These are phyloP conservation scores for Aspergillus pseudonomiae DNA, from an alignment of 2,329 filamentous ascomycete species.

Conservation along the genomic window DNA sequence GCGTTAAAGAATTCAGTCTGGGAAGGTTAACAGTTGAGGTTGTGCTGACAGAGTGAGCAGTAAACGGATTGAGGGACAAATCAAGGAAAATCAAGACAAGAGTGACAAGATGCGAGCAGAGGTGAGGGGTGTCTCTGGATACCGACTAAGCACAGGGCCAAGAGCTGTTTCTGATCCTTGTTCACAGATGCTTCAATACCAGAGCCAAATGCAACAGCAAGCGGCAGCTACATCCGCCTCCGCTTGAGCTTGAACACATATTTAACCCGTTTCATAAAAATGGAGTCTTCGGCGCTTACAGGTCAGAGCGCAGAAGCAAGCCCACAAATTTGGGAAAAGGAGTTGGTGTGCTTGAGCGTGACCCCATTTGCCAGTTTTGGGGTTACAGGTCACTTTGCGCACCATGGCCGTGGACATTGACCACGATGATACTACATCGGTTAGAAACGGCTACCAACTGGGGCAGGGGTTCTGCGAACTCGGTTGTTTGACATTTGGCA, in stretches of 20 bases:
- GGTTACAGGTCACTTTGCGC: not conserved
- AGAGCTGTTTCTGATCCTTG: conserved; percentile 19
- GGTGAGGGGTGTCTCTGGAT: conserved; percentile 45
- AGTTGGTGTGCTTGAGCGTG: not conserved
- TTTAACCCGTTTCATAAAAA: not conserved
- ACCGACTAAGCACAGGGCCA: not conserved
- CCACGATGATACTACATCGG: not conserved
- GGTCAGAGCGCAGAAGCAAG: not conserved
- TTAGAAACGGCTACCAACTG: not conserved
- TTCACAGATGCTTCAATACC: conserved; percentile 43
- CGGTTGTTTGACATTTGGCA: not conserved
- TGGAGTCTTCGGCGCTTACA: not conserved
- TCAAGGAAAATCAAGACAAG: conserved; percentile 65
- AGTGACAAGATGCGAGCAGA: conserved; percentile 68
- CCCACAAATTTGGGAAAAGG: not conserved
- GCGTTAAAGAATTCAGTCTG: conserved; percentile 35
- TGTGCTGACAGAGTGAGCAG: conserved; percentile 40
- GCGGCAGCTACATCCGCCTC: conserved; percentile 34
- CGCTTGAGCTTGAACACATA: conserved; percentile 26
- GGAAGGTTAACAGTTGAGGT: conserved; percentile 11
- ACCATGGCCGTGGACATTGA: not conserved
- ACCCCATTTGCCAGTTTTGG: not conserved
- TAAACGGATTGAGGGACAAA: conserved; percentile 68
- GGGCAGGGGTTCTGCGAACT: not conserved
- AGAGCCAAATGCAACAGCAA: conserved; percentile 42